A percentile compares a stretch with the other conserved stretches of the same genome.
phyloP scores from a whole-genome alignment of 768 basidiomycete species.

The Leccinum boreale region DNA sequence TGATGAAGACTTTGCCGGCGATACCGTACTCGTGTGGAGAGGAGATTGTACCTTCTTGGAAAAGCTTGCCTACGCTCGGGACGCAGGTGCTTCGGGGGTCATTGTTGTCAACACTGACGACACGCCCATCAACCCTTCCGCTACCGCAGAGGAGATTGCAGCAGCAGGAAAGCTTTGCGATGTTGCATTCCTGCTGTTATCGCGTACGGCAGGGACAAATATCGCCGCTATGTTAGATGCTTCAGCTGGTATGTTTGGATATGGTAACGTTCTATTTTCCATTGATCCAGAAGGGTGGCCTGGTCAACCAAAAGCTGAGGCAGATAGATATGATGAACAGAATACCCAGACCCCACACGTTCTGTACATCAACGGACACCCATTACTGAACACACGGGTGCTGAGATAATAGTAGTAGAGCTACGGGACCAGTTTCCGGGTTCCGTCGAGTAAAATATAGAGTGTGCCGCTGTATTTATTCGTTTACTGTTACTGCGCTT shows the following conservation, averaged over 20 bases:
- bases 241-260: conserved; percentile 40
- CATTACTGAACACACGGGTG: conserved; percentile 73
- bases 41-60: conserved; percentile 88
- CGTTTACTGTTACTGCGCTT: not conserved
- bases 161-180: conserved; percentile 56
- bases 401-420: conserved; percentile 39
- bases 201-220: conserved; percentile 47
- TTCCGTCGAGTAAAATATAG: not conserved
- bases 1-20: conserved; percentile 42
- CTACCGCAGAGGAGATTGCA: conserved; percentile 52
- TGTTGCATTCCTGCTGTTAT: conserved; percentile 57
- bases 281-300: conserved; percentile 40
- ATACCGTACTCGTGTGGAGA: conserved; percentile 61
- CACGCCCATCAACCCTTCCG: conserved; percentile 60
- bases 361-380: conserved; percentile 74
- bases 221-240: conserved; percentile 55
- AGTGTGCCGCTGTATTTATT: not conserved
- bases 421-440: not conserved
- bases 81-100: conserved; percentile 73
- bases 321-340: conserved; percentile 19
- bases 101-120: conserved; percentile 72
- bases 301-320: conserved; percentile 15
- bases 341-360: conserved; percentile 43
- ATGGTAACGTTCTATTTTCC: conserved; percentile 50
- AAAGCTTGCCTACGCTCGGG: conserved; percentile 69